Percentiles rank a stretch among this genome's conserved stretches.
phyloP scores from a whole-genome alignment of 371 early-diverging fungal species.

The Zychaea mexicana region DNA sequence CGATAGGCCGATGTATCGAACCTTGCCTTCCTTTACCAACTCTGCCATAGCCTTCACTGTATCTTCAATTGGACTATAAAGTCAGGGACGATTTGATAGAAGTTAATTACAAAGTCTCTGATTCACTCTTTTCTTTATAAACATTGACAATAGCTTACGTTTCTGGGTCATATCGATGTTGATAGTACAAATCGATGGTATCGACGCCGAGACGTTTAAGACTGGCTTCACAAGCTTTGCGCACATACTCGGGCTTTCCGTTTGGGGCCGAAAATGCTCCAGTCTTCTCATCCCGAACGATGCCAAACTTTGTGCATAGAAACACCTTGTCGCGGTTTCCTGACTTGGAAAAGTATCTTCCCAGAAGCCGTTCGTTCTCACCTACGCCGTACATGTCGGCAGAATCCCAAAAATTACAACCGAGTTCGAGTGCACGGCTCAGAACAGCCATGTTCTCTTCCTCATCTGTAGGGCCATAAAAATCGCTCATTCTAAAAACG shows the following conservation, averaged over 20 bases:
- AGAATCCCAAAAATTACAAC: slow-evolving; percentile 7
- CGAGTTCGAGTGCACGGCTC: slow-evolving; percentile 26
- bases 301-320: slow-evolving; percentile 45
- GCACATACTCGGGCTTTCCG: slow-evolving; percentile 55
- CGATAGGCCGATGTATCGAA: slow-evolving; percentile 60
- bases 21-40: slow-evolving; percentile 61
- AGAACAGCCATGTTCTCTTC: slow-evolving; percentile 32
- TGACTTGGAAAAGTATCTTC: slow-evolving; percentile 27
- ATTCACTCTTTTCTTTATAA: background rate
- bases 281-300: slow-evolving; percentile 19
- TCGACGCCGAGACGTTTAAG: slow-evolving; percentile 49
- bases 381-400: slow-evolving; percentile 7
- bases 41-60: slow-evolving; percentile 62
- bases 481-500: slow-evolving; percentile 20
- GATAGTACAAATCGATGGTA: slow-evolving; percentile 60
- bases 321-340: slow-evolving; percentile 42
- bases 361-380: slow-evolving; percentile 39
- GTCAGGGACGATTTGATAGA: too few relatives aligned
- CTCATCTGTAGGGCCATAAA: slow-evolving; percentile 23
- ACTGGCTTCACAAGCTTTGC: slow-evolving; percentile 37
- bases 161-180: slow-evolving; percentile 55
- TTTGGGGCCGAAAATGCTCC: slow-evolving; percentile 22
- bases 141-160: slow-evolving; percentile 10
- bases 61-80: slow-evolving; percentile 47
- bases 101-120: too few relatives aligned